Base-by-base conservation (phyloP, 1,284 basidiomycete species). In the Anthracocystis setariae region DNA sequence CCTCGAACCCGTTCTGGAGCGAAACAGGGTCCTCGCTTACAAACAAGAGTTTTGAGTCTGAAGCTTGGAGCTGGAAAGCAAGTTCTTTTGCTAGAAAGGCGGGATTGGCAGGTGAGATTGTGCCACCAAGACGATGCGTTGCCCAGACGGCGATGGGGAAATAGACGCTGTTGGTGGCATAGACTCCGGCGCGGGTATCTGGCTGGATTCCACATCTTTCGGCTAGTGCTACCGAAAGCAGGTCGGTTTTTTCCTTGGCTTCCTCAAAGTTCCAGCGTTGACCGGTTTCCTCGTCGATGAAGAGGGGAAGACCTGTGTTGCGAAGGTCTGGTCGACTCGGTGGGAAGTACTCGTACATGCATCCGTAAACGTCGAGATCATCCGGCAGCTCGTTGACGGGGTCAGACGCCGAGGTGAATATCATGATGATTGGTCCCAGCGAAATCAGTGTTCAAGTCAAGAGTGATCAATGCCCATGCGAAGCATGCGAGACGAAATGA, bases 121-220 rank as follows among this genome's bases (percentile, higher is more conserved):
- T 87, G 3, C 85, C 91, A 12, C 91, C 91, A 13, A 92, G 83
- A 40, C 87, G 87, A 71, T 92, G 91, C 1, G 86, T 83, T 1
- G 90, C 92, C 91, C 92, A 93, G 12, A 92, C 84, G 2, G 85
- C 85, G 9, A 89, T 85, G 0, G 88, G 87, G 67, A 91, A 93
- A 79, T 92, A 91, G 49, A 79, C 55, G 45, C 51, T 62, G 55
- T 79, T 79, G 51, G 76, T 57, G 3, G 72, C 73, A 27, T 74
- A 79, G 48, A 76, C 42, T 42, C 56, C 56, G 8, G 73, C 70
- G 37, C 58, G 44, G 1, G 71, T 68, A 52, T 76, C 63, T n/a
- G 60, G 32, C n/a, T 47, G 38, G 23, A 75, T 46, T 7, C 50
- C 61, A n/a, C 66, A 61, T 15, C 20, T 32, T 20, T 64, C 52